Percentiles rank a stretch among this genome's conserved stretches.
Conservation (phyloP, 306 rosid species). For the Begonia masoniana region DNA sequence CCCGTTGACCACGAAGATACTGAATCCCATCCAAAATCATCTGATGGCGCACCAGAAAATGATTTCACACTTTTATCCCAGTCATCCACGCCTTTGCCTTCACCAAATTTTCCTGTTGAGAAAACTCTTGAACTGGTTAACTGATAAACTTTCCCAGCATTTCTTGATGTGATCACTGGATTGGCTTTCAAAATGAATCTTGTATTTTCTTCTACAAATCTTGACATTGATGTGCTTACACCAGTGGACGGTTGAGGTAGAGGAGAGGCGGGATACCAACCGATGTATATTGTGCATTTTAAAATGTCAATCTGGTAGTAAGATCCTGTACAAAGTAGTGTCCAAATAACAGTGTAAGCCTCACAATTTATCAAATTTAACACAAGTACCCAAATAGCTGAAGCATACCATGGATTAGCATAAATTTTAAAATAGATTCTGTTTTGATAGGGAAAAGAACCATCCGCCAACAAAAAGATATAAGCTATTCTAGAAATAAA, state of each 20-base stretch:
- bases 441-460: no score
- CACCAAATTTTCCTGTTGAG: constrained; percentile 27
- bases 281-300: constrained; percentile 29
- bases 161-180: constrained; percentile 5
- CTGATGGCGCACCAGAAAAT: constrained; percentile 8
- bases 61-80: constrained; percentile 25
- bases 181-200: constrained; percentile 5
- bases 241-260: constrained; percentile 15
- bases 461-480: no score
- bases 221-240: constrained; percentile 9
- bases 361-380: no score
- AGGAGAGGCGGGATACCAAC: constrained; percentile 17
- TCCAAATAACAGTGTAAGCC: no score
- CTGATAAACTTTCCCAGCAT: constrained; percentile 10
- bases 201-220: constrained; percentile 17
- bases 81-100: constrained; percentile 15
- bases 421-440: no score
- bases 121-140: constrained; percentile 8
- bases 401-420: no score
- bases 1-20: constrained; percentile 65
- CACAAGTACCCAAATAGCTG: no score
- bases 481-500: no score
- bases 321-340: background rate
- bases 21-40: constrained; percentile 30
- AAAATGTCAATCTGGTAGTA: background rate